phyloP scores from a whole-genome alignment of 345 rosid genomes.

The Eucalyptus marginata region DNA sequence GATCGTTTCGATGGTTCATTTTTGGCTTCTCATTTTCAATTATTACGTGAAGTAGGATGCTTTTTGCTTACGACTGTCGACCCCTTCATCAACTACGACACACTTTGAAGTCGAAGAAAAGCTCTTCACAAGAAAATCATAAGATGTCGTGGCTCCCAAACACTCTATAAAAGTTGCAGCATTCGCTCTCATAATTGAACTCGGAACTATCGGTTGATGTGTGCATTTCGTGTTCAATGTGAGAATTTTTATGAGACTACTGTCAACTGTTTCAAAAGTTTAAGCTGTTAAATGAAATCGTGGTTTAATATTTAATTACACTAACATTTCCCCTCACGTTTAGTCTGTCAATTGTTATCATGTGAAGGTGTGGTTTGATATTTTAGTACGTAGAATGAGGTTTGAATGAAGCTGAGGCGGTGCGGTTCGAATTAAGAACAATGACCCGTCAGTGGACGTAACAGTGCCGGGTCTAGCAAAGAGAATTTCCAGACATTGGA shows the following conservation, averaged over 20 bases:
- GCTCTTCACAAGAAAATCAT: not conserved
- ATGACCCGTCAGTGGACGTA: not conserved
- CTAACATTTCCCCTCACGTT: rapidly evolving
- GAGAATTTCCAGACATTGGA: not conserved
- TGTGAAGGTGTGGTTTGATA: too few relatives aligned
- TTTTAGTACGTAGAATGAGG: not conserved
- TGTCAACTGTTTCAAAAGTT: rapidly evolving
- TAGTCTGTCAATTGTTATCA: rapidly evolving
- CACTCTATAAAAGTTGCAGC: not conserved
- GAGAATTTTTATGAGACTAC: rapidly evolving
- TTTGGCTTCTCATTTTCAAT: not conserved
- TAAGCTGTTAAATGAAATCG: rapidly evolving
- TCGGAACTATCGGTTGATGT: not conserved
- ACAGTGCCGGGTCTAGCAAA: not conserved
- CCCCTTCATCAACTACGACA: not conserved
- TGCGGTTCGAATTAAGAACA: not conserved
- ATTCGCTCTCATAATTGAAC: not conserved
- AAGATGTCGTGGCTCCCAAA: not conserved
- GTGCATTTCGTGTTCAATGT: rapidly evolving
- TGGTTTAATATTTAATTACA: rapidly evolving
- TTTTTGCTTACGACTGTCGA: rapidly evolving
- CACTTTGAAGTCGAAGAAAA: not conserved
- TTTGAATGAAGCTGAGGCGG: not conserved
- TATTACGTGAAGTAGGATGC: not conserved
- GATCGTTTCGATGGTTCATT: not conserved